phyloP scores from a whole-genome alignment of 306 rosid genomes.

The Fragaria iinumae region DNA sequence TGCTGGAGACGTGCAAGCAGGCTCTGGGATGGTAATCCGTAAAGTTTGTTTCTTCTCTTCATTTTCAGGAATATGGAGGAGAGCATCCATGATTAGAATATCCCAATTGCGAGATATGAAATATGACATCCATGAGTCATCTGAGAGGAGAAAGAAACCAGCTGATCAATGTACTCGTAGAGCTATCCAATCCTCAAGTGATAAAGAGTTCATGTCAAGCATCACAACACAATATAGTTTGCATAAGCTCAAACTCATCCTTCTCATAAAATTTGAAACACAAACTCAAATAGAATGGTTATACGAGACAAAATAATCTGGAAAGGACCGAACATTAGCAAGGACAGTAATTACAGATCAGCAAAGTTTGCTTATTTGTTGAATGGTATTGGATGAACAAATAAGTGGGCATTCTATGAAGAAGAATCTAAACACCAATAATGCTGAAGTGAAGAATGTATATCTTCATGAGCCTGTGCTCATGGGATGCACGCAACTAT shows the following conservation, averaged over 20 bases:
- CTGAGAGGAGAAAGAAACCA: constrained; percentile 39
- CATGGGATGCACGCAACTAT: not conserved
- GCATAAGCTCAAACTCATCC: not conserved
- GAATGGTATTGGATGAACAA: not conserved
- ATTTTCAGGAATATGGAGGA: constrained; percentile 77
- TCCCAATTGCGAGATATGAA: constrained; percentile 79
- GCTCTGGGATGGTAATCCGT: constrained; percentile 58
- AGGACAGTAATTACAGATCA: not conserved
- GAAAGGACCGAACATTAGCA: not conserved
- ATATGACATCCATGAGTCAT: constrained; percentile 69
- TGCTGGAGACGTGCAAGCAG: constrained; percentile 31
- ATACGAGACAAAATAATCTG: not conserved
- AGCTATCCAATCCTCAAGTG: not conserved
- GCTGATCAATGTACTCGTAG: not conserved
- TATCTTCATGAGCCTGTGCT: not conserved
- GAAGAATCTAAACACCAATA: not conserved
- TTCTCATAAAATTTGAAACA: not conserved
- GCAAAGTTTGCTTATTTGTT: not conserved
- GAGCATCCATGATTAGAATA: constrained; percentile 86
- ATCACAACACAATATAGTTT: not conserved
- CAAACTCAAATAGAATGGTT: not conserved
- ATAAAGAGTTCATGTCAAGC: not conserved
- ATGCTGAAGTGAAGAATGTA: not conserved
- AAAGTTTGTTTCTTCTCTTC: constrained; percentile 59
- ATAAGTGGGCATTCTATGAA: not conserved